Evolutionary conservation across 331 rosid species (phyloP).

Genomic region (Phaseolus coccineus): DNA sequence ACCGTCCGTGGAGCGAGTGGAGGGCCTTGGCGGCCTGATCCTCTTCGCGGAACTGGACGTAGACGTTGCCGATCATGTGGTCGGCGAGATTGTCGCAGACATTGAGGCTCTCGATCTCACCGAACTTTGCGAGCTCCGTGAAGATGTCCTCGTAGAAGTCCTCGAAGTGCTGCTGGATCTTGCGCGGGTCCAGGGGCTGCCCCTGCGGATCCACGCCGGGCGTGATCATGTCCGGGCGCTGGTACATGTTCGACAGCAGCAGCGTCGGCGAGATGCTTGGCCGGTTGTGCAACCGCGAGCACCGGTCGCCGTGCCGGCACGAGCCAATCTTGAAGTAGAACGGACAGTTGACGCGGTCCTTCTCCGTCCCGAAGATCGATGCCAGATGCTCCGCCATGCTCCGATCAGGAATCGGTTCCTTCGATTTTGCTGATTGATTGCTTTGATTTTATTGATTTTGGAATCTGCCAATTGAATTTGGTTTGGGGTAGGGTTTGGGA

Average conservation of each 20-base stretch:
- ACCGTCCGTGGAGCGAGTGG: conserved; percentile 44
- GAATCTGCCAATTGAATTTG: background rate
- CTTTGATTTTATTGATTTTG: background rate
- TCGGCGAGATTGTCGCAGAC: conserved; percentile 84
- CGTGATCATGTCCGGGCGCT: conserved; percentile 56
- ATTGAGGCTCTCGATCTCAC: conserved; percentile 71
- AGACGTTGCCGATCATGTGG: conserved; percentile 91
- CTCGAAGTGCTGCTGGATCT: conserved; percentile 57
- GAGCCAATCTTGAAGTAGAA: conserved; percentile 60
- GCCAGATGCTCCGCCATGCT: conserved; percentile 53
- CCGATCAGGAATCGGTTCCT: background rate
- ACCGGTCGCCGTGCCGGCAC: conserved; percentile 53
- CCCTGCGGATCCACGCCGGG: conserved; percentile 49
- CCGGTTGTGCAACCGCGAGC: conserved; percentile 52
- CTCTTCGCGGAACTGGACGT: conserved; percentile 77
- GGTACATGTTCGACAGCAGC: conserved; percentile 54
- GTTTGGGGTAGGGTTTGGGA: no score
- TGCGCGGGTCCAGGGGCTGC: conserved; percentile 47
- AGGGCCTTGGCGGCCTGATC: conserved; percentile 69
- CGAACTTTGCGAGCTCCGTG: conserved; percentile 71
- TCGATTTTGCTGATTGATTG: no score
- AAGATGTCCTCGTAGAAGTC: conserved; percentile 84
- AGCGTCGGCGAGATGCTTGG: conserved; percentile 50
- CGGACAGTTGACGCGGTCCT: conserved; percentile 54
- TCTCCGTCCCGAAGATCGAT: conserved; percentile 53